phyloP scores from a whole-genome alignment of 805 yeast species.

The Pichia pseudocactophila region DNA sequence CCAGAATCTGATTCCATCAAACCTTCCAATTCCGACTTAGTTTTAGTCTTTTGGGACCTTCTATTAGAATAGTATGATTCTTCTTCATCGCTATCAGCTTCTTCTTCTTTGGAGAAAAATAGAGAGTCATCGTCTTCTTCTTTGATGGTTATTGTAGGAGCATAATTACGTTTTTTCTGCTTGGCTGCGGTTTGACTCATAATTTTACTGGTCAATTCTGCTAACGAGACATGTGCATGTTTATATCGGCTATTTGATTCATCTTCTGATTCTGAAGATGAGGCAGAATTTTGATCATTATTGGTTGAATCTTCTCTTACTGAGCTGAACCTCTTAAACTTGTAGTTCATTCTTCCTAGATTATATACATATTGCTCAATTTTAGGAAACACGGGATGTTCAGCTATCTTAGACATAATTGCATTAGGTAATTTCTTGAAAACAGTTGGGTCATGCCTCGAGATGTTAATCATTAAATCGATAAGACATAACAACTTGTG shows the following conservation, averaged over 20 bases:
- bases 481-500: constrained; percentile 18
- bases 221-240: constrained; percentile 10
- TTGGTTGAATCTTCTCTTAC: neutral
- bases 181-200: constrained; percentile 6
- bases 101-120: constrained; percentile 1
- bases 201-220: constrained; percentile 13
- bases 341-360: constrained; percentile 18
- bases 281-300: neutral
- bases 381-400: constrained; percentile 8
- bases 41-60: neutral
- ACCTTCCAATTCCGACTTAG: neutral
- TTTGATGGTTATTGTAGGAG: neutral
- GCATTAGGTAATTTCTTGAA: constrained; percentile 20
- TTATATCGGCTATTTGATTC: neutral
- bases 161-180: neutral
- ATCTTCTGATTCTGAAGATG: neutral
- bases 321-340: constrained; percentile 10
- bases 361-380: constrained; percentile 12
- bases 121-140: constrained; percentile 1
- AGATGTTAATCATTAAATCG: constrained; percentile 18
- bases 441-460: constrained; percentile 15
- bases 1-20: constrained; percentile 1
- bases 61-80: neutral
- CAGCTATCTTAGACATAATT: constrained; percentile 7
- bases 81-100: neutral